phyloP scores from a whole-genome alignment of 2,329 filamentous ascomycete species.

The Fusarium penzigii region DNA sequence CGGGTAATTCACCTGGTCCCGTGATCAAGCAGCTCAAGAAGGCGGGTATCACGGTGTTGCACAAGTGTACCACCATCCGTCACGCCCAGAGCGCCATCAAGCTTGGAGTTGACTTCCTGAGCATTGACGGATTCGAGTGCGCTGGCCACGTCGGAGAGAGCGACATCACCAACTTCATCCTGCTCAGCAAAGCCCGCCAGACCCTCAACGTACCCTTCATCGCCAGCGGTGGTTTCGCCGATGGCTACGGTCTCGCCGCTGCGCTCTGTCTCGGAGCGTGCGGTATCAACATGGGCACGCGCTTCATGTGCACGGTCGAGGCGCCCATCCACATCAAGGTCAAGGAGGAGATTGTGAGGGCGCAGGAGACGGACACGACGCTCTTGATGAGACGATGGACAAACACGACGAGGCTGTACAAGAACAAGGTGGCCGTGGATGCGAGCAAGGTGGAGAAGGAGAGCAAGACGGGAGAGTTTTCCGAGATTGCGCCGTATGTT shows the following conservation, averaged over 20 bases:
- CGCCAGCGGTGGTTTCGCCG: constrained; percentile 92
- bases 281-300: constrained; percentile 97
- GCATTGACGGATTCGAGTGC: constrained; percentile 97
- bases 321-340: constrained; percentile 90
- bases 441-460: constrained; percentile 82
- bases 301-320: constrained; percentile 96
- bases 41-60: constrained; percentile 75
- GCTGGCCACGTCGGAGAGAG: constrained; percentile 85
- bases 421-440: constrained; percentile 82
- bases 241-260: constrained; percentile 89
- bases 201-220: constrained; percentile 87
- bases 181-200: constrained; percentile 83
- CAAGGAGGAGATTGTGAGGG: constrained; percentile 87
- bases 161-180: constrained; percentile 87
- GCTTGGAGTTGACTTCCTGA: constrained; percentile 93
- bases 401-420: constrained; percentile 87
- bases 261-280: constrained; percentile 87
- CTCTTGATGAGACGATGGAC: constrained; percentile 87
- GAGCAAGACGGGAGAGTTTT: constrained; percentile 83
- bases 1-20: constrained; percentile 83
- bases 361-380: constrained; percentile 87
- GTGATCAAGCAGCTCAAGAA: constrained; percentile 88
- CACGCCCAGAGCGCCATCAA: constrained; percentile 91
- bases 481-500: constrained; percentile 82
- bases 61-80: constrained; percentile 97